phyloP scores from a whole-genome alignment of 192 early-diverging fungal genomes.

The Podila epicladia region DNA sequence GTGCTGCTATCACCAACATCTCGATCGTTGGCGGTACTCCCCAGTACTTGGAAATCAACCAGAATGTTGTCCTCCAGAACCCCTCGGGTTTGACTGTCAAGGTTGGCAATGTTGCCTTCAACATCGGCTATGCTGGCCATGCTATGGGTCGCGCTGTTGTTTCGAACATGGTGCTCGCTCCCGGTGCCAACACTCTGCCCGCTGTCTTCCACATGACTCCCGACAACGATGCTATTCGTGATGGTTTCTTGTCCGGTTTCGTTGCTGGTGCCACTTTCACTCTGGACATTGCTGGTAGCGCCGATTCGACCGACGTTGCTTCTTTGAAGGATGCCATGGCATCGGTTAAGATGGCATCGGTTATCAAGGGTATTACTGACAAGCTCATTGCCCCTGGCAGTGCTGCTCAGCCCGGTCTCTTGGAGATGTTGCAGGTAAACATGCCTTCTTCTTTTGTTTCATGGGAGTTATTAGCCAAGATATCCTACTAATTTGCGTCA shows the following conservation, averaged over 20 bases:
- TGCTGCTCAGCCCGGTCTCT: constrained; percentile 20
- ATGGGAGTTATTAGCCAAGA: neutral
- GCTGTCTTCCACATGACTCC: constrained; percentile 56
- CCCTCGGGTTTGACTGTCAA: constrained; percentile 63
- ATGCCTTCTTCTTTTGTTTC: neutral
- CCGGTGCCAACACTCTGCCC: constrained; percentile 57
- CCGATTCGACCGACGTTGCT: constrained; percentile 52
- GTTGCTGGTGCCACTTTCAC: constrained; percentile 47
- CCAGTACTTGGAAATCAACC: constrained; percentile 54
- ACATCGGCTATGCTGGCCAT: constrained; percentile 44
- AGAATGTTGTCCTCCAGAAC: constrained; percentile 57
- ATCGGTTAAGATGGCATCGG: constrained; percentile 52
- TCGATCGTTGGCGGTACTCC: constrained; percentile 61
- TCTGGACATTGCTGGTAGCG: constrained; percentile 53
- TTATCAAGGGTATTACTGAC: constrained; percentile 55
- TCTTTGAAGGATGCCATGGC: constrained; percentile 58
- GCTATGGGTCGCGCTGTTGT: constrained; percentile 55
- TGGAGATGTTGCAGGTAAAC: constrained; percentile 33
- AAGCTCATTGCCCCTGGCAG: constrained; percentile 46
- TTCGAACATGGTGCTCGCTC: constrained; percentile 52
- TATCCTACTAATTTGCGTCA: neutral
- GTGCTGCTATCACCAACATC: constrained; percentile 59
- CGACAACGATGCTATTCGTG: constrained; percentile 19
- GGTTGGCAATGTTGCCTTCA: constrained; percentile 57
- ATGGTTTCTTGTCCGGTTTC: constrained; percentile 56